Percentiles rank a stretch among this genome's conserved stretches.
These are phyloP conservation scores for Beta vulgaris DNA, from an alignment of 148 eudicot genomes.

Conservation along the genomic window DNA sequence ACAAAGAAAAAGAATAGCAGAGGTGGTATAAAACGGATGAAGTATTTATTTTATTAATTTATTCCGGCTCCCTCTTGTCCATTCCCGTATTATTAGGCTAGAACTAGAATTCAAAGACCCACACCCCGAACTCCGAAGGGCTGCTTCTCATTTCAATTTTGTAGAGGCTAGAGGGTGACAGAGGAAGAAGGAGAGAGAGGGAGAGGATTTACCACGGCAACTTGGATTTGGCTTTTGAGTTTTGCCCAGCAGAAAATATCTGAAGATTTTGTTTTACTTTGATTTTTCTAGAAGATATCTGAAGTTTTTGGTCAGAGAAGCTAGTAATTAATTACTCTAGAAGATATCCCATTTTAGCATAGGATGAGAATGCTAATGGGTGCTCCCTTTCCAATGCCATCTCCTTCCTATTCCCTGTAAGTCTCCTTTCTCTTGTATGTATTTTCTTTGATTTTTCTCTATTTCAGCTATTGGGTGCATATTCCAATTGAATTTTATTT, in stretches of 20 bases:
- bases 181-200: not conserved
- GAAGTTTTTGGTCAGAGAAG: not conserved
- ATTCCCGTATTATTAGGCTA: not conserved
- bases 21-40: too few species aligned
- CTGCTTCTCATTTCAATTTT: not conserved
- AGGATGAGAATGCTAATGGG: slow-evolving; percentile 8
- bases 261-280: not conserved
- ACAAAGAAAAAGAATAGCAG: too few species aligned
- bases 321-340: not conserved
- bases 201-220: not conserved
- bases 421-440: slow-evolving; percentile 4
- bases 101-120: slow-evolving; percentile 17
- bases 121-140: slow-evolving; percentile 4
- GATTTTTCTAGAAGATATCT: not conserved
- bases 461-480: not conserved
- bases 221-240: not conserved
- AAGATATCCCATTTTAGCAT: not conserved
- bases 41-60: too few species aligned
- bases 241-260: not conserved
- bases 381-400: not conserved
- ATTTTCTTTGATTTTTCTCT: not conserved
- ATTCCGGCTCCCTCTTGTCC: not conserved
- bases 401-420: slow-evolving; percentile 11
- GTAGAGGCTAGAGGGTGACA: not conserved
- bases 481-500: not conserved